Base-by-base conservation (phyloP, 768 basidiomycete species). In the Mycena albidolilacea region DNA sequence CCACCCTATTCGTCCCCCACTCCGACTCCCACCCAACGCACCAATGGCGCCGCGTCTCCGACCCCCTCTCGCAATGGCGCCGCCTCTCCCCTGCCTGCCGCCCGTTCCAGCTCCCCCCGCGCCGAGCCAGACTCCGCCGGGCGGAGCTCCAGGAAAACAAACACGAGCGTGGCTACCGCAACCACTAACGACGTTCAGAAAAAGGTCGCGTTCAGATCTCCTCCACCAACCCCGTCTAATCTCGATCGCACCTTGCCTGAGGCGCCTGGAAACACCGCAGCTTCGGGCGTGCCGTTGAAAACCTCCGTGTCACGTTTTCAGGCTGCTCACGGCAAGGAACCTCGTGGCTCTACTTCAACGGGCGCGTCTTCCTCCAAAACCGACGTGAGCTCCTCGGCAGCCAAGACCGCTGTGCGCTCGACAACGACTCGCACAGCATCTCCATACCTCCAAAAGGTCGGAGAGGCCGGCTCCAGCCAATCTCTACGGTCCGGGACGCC, bases 151-250 rank as follows among this genome's bases (percentile, higher is more conserved):
- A 82, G 84, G 67, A 87, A 87, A 75, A 78, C 81, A 39, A 84
- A 83, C 76, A 78, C 76, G 5, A 70, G 76, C 43, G 68, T 79
- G 37, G 77, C 73, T 46, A 80, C 78, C 10, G 76, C 74, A 55
- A 77, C 80, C 30, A 71, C 80, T 59, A 81, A 81, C 73, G 92
- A 93, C 75, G 85, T 89, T 41, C 90, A 89, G 78, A 96, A 96
- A 87, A 95, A 95, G 84, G 95, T 96, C 57, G 95, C 94, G 37
- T 96, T 96, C 83, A 87, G 93, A 77, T 94, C 94, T 38, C 94
- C 94, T 61, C 90, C 93, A 15, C 93, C 92, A 38, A 93, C 93
- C 0, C 91, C 92, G 62, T 81, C 85, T 48, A 87, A 84, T 72
- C 84, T 87, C 71, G 89, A 91, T 81, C 87, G 86, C 78, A 80